phyloP scores from a whole-genome alignment of 805 yeast species.

The Yamadazyma endophytica region DNA sequence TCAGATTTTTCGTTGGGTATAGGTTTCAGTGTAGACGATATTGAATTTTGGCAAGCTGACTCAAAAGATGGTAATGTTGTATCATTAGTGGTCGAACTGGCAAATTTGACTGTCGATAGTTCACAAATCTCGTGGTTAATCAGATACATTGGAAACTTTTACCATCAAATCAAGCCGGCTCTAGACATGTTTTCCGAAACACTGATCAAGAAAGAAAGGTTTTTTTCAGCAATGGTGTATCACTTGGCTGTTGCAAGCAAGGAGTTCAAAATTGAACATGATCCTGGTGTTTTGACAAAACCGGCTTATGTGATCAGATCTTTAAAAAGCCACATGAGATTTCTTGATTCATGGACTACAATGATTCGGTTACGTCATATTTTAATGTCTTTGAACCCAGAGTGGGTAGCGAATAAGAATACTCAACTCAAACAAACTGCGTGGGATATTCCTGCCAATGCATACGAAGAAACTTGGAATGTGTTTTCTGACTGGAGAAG shows the following conservation, averaged over 20 bases:
- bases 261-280: slow-evolving; percentile 57
- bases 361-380: slow-evolving; percentile 77
- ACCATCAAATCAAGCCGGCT: slow-evolving; percentile 12
- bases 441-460: slow-evolving; percentile 48
- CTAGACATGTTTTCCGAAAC: slow-evolving; percentile 14
- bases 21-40: slow-evolving; percentile 18
- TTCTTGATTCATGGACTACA: slow-evolving; percentile 84
- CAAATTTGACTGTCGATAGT: slow-evolving; percentile 16
- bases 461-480: slow-evolving; percentile 49
- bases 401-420: slow-evolving; percentile 42
- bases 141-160: slow-evolving; percentile 12
- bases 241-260: slow-evolving; percentile 35
- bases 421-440: slow-evolving; percentile 20
- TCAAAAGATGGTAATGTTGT: slow-evolving; percentile 13
- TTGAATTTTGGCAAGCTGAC: slow-evolving; percentile 35
- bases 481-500: slow-evolving; percentile 79
- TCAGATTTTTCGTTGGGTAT: slow-evolving; percentile 13
- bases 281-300: slow-evolving; percentile 85
- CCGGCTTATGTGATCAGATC: slow-evolving; percentile 81
- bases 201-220: slow-evolving; percentile 8
- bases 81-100: slow-evolving; percentile 16
- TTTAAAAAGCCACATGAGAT: slow-evolving; percentile 68
- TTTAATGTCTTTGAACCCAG: slow-evolving; percentile 49
- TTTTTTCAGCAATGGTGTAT: slow-evolving; percentile 38
- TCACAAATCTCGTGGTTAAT: slow-evolving; percentile 20